Conservation (phyloP, 2,329 filamentous ascomycete genomes). For the Malbranchea cinnamomea region DNA sequence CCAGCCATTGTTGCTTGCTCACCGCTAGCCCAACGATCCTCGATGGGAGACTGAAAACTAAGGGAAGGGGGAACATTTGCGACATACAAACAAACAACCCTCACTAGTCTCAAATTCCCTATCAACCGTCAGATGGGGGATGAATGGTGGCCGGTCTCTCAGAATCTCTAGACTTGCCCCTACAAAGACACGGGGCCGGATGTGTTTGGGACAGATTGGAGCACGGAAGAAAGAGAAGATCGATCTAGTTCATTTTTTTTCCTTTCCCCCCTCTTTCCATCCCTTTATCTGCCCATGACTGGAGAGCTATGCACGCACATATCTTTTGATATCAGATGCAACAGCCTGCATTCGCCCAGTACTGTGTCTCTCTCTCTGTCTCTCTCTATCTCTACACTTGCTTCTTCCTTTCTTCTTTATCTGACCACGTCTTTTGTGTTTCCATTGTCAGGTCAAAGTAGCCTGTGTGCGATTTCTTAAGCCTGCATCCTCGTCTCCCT, state of each 20-base stretch:
- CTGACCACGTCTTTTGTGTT: conserved; percentile 6
- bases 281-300: no score
- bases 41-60: conserved; percentile 8
- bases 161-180: conserved; percentile 1
- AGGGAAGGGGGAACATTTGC: conserved; percentile 8
- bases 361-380: no score
- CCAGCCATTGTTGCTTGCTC: conserved; percentile 6
- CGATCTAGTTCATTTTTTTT: conserved; percentile 7
- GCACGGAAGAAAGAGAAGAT: no score
- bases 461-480: conserved; percentile 7
- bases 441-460: no score
- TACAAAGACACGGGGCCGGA: conserved; percentile 8
- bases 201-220: conserved; percentile 2
- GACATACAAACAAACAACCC: conserved; percentile 9
- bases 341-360: no score
- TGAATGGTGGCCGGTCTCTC: neutral
- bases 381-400: no score
- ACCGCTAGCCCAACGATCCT: conserved; percentile 11
- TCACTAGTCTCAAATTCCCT: conserved; percentile 3
- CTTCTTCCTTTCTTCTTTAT: conserved; percentile 9
- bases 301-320: no score
- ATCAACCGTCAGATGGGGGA: conserved; percentile 2
- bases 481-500: conserved; percentile 6
- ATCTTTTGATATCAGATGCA: no score
- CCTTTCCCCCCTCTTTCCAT: no score